Base-by-base conservation (phyloP, 2,329 filamentous ascomycete genomes). In the Capronia epimyces region DNA sequence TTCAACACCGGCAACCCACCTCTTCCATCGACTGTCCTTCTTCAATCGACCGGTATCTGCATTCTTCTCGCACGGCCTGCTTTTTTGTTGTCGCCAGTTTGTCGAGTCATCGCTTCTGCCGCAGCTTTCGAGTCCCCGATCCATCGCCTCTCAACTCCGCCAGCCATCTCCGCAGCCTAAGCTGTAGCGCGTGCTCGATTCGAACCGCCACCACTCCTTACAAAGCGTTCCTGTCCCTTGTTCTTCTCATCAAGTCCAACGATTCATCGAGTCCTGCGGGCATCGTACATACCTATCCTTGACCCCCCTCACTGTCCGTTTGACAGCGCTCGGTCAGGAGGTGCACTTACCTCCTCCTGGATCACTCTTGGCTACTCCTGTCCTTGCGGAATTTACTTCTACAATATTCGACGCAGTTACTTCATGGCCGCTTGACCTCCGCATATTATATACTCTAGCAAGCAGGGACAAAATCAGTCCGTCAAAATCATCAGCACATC, bases 201-300 rank as follows among this genome's bases (percentile, higher is more conserved):
- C 50, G 27, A 46, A 47, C 50, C 46, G 40, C 53, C 46, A 56
- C 29, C 54, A 43, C 45, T 56, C 50, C 40, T 51, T 53, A 49
- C 50, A 18, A 51, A 49, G 43, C 42, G 9, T 37, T 32, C 29
- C 24, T 34, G 31, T 41, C 27, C 16, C 15, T 24, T 48, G 2
- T 43, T 43, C 43, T 18, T 31, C 24, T 22, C 16, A 24, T 10
- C 39, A 25, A n/a, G 37, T 31, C 12, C 12, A 29, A 22, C 9
- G 21, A 20, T 40, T 12, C 21, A 29, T 15, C n/a, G 39, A 42
- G 39, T 25, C 13, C 20, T 4, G 20, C 43, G 31, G 37, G 29
- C 42, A 43, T 21, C 15, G 16, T 24, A 29, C 42, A 15, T 32
- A 5, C 25, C n/a, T n/a, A n/a, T n/a, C n/a, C 15, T 15, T 31